phyloP scores from a whole-genome alignment of 768 basidiomycete genomes.

The Mycena amicta region DNA sequence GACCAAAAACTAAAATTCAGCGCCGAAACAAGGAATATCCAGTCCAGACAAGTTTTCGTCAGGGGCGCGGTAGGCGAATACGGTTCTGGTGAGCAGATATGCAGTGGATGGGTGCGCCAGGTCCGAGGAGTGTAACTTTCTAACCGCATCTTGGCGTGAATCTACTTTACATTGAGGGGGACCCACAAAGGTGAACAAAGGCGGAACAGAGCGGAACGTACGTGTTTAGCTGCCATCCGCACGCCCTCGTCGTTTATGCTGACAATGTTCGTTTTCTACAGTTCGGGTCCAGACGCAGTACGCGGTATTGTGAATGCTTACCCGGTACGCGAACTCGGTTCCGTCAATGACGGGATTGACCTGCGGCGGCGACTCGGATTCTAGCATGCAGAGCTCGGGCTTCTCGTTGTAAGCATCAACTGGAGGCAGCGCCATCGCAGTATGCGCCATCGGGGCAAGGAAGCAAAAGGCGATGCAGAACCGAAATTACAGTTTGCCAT shows the following conservation, averaged over 20 bases:
- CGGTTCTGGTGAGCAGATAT: conserved; percentile 71
- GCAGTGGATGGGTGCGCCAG: conserved; percentile 78
- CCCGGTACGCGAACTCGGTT: conserved; percentile 60
- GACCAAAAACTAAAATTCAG: conserved; percentile 94
- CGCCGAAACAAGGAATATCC: conserved; percentile 87
- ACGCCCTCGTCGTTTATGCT: conserved; percentile 63
- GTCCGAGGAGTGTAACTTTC: conserved; percentile 79
- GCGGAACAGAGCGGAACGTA: conserved; percentile 32
- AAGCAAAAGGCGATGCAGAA: conserved; percentile 8
- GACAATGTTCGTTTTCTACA: conserved; percentile 62
- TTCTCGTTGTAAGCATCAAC: conserved; percentile 30
- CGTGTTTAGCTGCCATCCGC: conserved; percentile 65
- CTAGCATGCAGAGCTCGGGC: conserved; percentile 22
- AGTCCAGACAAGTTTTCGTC: conserved; percentile 66
- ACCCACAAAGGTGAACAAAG: conserved; percentile 9
- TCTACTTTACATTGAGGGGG: conserved; percentile 43
- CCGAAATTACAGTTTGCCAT: neutral
- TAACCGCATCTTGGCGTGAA: conserved; percentile 54
- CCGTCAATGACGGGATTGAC: conserved; percentile 63
- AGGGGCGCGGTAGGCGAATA: conserved; percentile 54
- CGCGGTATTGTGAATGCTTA: too few species aligned
- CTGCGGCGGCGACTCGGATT: conserved; percentile 25
- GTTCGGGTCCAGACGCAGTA: too few species aligned
- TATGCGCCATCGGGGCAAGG: conserved; percentile 13
- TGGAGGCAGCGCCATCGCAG: neutral